Evolutionary conservation across 2,329 filamentous ascomycete genomes (phyloP), one percentile per base, ranked within the genome.

Genomic region (Davidsoniella australis): DNA sequence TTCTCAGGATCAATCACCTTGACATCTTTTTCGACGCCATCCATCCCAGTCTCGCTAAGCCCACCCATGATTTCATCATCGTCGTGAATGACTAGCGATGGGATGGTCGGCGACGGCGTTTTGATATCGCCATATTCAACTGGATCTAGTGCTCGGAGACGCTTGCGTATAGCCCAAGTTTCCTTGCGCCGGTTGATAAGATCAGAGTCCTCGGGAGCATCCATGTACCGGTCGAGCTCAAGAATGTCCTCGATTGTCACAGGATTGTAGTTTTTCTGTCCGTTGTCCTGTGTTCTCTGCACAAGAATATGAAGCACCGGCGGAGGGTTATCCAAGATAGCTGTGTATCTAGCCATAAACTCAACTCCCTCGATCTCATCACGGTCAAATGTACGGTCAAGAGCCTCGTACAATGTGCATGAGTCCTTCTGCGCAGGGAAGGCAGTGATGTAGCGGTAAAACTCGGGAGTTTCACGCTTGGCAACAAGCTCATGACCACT

Each of bases 281-380:
- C 72, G 55, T 85, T 80, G 46, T 78, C 85, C 52, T 82, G 79
- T 3, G 84, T 80, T 4, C 91, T 79, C 60, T 94, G 86, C 29
- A 98, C 85, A 55, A 87, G 83, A 41, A 98, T 78, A 58, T 95
- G 88, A 16, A 96, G 68, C 29, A 98, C 76, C 0, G 88, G 87
- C 0, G 91, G 87, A 9, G 88, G 68, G n/a, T 72, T 71, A 54
- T 75, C 76, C 49, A 47, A 40, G 54, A 94, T 84, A 1, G 83
- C 80, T 5, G 78, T 78, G 61, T 81, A 89, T 51, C 63, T 74
- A 67, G 55, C 71, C 60, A 54, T 76, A 4, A 47, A 48, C 60
- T 75, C 75, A 52, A 76, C 76, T 20, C 82, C 73, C 29, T 79
- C 78, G 26, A 89, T 75, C 24, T 79, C 74, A 57, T 91, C 81